Base-by-base conservation (phyloP, 805 yeast species). In the Spathaspora arborariae region DNA sequence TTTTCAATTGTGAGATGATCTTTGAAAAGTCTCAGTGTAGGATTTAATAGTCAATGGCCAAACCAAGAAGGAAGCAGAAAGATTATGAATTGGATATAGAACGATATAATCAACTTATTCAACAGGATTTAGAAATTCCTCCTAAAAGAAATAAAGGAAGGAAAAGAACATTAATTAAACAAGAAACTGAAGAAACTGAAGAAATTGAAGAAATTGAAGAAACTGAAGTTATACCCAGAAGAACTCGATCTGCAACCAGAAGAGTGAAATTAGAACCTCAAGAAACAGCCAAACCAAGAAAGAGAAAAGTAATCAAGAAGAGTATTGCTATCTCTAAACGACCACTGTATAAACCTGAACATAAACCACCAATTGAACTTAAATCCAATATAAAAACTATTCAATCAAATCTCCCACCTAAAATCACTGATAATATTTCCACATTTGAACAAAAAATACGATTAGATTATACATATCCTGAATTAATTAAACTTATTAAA, bases 71-170 rank as follows among this genome's bases (percentile, higher is more conserved):
- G 30, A 34, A 21, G 38, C n/a, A 37, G 11, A 38, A 24, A 15
- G 33, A 37, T 37, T 20, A 41, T 10, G 45, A 42, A 2, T 59
- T 16, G 11, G 67, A 63, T 45, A 46, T 59, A 16, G 41, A 36
- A 10, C 43, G 53, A 27, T 63, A 59, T 51, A 41, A 53, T 5
- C 56, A 55, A 40, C 44, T 62, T 21, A 26, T 57, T 11, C 20
- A 36, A 11, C 45, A 53, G 20, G 50, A 56, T 19, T 45, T 60
- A 36, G 66, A 62, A 45, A 63, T 63, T 21, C 67, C 67, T 2
- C 67, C 67, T 2, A 47, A 52, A 39, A 45, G 57, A 44, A 16
- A 15, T 4, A 20, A 40, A 8, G 20, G 21, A 40, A 16, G 42
- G 10, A 40, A 13, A 26, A 7, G 15, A 7, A 20, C 2, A 24